phyloP scores from a whole-genome alignment of 768 basidiomycete genomes.

The Chiua virens region DNA sequence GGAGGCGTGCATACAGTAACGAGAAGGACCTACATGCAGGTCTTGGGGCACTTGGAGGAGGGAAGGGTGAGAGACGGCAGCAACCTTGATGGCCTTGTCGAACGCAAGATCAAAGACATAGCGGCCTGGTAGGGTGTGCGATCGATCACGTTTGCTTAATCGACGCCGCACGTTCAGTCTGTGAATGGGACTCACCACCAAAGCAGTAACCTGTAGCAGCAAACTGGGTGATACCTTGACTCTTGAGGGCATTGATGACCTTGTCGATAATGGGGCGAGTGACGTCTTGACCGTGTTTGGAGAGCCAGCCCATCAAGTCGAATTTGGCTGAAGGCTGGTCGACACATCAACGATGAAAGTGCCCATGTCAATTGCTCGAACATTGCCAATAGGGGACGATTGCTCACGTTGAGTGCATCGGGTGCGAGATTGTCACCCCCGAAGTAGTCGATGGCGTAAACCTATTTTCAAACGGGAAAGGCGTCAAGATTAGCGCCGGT shows the following conservation, averaged over 20 bases:
- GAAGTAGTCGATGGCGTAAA: conserved; percentile 29
- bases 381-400: too few species aligned
- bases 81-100: conserved; percentile 38
- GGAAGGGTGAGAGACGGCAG: conserved; percentile 49
- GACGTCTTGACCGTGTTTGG: conserved; percentile 37
- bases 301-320: conserved; percentile 37
- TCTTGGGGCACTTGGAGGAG: conserved; percentile 41
- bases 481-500: too few species aligned
- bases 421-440: conserved; percentile 25
- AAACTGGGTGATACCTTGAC: conserved; percentile 55
- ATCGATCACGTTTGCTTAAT: too few species aligned
- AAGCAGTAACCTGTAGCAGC: conserved; percentile 71
- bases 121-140: conserved; percentile 28
- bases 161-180: too few species aligned
- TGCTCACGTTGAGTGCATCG: conserved; percentile 14
- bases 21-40: conserved; percentile 47
- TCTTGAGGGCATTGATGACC: conserved; percentile 57
- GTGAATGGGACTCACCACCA: conserved; percentile 43
- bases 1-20: background rate
- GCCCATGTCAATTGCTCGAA: background rate
- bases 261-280: conserved; percentile 55
- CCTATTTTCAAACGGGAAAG: background rate
- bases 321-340: conserved; percentile 8
- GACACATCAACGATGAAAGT: background rate
- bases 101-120: conserved; percentile 47